Conservation (phyloP, 345 rosid species). For the Rhizophora mangle region DNA sequence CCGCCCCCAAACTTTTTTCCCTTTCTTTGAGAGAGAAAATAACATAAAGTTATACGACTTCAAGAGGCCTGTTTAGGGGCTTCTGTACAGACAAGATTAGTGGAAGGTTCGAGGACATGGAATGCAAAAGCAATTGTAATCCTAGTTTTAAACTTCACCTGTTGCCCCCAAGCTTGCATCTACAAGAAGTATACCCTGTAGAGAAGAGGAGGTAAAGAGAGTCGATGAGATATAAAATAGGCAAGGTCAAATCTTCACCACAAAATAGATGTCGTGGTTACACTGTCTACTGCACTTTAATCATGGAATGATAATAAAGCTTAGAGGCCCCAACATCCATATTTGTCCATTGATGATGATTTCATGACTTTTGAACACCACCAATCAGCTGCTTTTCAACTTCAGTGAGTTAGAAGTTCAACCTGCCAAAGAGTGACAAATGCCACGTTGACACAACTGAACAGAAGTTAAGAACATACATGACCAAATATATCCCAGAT, state of each 20-base stretch:
- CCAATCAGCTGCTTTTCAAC: not conserved
- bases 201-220: not conserved
- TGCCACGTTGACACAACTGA: too few species aligned
- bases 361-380: not conserved
- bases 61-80: constrained; percentile 11
- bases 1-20: not conserved
- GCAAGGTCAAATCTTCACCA: constrained; percentile 5
- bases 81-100: constrained; percentile 32
- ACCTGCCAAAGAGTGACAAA: constrained; percentile 31
- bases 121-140: constrained; percentile 14
- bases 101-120: constrained; percentile 14
- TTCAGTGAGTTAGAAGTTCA: constrained; percentile 19
- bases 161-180: constrained; percentile 20
- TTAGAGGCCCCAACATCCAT: constrained; percentile 4
- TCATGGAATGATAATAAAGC: constrained; percentile 1
- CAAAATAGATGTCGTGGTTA: constrained; percentile 11
- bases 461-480: not conserved
- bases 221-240: constrained; percentile 6
- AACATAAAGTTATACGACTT: constrained; percentile 22
- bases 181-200: constrained; percentile 39
- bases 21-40: constrained; percentile 7
- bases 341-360: constrained; percentile 6
- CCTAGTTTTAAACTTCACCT: constrained; percentile 4
- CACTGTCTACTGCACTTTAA: constrained; percentile 14
- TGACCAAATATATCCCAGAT: not conserved